These are phyloP conservation scores for Cyberlindnera amylophila DNA, from an alignment of 805 yeast genomes.

Conservation along the genomic window DNA sequence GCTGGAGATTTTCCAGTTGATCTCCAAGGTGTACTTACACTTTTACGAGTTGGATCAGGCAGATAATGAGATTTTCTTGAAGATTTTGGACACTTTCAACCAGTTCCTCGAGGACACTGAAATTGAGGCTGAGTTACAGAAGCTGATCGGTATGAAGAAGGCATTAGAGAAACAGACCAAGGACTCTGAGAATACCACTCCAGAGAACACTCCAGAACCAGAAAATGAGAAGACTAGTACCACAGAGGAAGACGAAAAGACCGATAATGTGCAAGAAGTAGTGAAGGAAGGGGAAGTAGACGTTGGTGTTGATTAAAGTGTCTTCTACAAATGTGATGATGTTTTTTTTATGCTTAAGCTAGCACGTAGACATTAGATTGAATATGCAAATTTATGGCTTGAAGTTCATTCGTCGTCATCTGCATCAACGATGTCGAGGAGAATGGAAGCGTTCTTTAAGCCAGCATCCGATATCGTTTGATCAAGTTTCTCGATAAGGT, in stretches of 20 bases:
- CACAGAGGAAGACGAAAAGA: background rate
- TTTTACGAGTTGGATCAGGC: conserved; percentile 36
- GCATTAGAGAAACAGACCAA: conserved; percentile 20
- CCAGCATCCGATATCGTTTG: conserved; percentile 69
- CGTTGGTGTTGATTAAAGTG: conserved; percentile 3
- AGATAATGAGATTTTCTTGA: conserved; percentile 36
- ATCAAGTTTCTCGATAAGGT: conserved; percentile 51
- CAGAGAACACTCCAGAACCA: conserved; percentile 5
- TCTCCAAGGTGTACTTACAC: conserved; percentile 61
- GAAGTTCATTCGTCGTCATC: conserved; percentile 2
- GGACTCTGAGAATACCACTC: conserved; percentile 2
- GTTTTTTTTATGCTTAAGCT: background rate
- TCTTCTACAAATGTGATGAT: background rate
- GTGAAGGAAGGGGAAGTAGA: conserved; percentile 12
- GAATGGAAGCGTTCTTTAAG: conserved; percentile 68
- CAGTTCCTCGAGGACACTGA: conserved; percentile 36
- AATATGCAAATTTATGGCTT: background rate
- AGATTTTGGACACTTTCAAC: conserved; percentile 36
- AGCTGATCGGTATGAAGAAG: conserved; percentile 35
- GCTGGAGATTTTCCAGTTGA: conserved; percentile 58
- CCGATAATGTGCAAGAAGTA: conserved; percentile 4
- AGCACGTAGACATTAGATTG: background rate
- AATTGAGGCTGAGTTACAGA: conserved; percentile 36
- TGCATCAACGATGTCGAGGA: conserved; percentile 21
- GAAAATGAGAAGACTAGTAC: background rate